Percentiles rank a stretch among this genome's conserved stretches.
These are phyloP conservation scores for Neofusicoccum sp. DNA, from an alignment of 2,329 filamentous ascomycete genomes.

Conservation along the genomic window DNA sequence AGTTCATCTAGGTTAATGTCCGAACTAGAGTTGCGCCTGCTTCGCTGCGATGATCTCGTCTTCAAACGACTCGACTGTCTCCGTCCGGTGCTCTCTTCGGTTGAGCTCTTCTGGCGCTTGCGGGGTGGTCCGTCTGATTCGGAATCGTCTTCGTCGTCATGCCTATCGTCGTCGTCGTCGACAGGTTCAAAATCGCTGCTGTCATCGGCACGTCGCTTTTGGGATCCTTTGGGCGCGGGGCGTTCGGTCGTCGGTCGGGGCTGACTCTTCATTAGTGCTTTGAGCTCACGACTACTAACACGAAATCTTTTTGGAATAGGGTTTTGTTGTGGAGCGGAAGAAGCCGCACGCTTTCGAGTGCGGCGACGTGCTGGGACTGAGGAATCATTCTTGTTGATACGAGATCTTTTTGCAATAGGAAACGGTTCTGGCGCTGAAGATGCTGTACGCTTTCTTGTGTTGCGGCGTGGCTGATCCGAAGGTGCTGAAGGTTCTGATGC, in stretches of 20 bases:
- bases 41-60: slow-evolving; percentile 45
- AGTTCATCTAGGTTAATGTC: slow-evolving; percentile 42
- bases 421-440: too few species aligned
- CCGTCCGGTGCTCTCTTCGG: slow-evolving; percentile 16
- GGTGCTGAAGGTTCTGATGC: neutral
- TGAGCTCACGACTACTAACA: neutral
- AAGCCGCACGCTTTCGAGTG: neutral
- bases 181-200: slow-evolving; percentile 64
- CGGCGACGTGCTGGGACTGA: too few species aligned
- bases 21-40: slow-evolving; percentile 46
- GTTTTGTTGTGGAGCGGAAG: neutral
- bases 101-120: slow-evolving; percentile 38
- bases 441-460: too few species aligned
- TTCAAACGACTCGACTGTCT: slow-evolving; percentile 21
- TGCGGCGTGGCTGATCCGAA: neutral
- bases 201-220: slow-evolving; percentile 44
- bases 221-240: slow-evolving; percentile 10
- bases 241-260: neutral
- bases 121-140: slow-evolving; percentile 49
- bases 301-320: neutral
- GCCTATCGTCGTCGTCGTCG: slow-evolving; percentile 51
- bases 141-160: slow-evolving; percentile 52
- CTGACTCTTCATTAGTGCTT: neutral
- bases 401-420: too few species aligned
- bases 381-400: too few species aligned